phyloP scores from a whole-genome alignment of 805 yeast genomes.

The Phaffomyces antillensis region DNA sequence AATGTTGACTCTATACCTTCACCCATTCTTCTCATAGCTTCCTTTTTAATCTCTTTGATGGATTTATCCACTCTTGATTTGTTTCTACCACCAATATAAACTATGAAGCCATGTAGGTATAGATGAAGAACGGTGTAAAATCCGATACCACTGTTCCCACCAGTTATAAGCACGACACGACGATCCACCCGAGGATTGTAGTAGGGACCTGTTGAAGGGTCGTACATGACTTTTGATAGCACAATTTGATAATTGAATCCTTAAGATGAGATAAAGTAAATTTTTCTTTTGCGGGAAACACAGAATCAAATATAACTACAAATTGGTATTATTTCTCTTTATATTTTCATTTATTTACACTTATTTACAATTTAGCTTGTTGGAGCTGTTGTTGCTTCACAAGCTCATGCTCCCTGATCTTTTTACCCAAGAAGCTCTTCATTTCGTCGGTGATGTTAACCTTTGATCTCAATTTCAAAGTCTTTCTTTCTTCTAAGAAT shows the following conservation, averaged over 20 bases:
- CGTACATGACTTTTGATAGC: slow-evolving; percentile 1
- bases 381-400: slow-evolving; percentile 12
- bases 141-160: slow-evolving; percentile 80
- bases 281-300: not conserved
- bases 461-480: slow-evolving; percentile 34
- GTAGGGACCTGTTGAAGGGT: slow-evolving; percentile 37
- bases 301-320: too few relatives aligned
- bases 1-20: slow-evolving; percentile 8
- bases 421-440: slow-evolving; percentile 47
- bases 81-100: slow-evolving; percentile 71
- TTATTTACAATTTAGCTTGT: slow-evolving; percentile 12
- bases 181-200: slow-evolving; percentile 46
- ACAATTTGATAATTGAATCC: too few relatives aligned
- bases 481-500: slow-evolving; percentile 46
- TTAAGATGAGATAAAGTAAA: too few relatives aligned
- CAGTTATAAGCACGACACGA: slow-evolving; percentile 67
- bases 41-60: slow-evolving; percentile 44
- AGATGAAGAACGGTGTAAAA: slow-evolving; percentile 69
- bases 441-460: slow-evolving; percentile 42
- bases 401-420: slow-evolving; percentile 26
- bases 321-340: not conserved
- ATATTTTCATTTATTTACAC: slow-evolving; percentile 2
- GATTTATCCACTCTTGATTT: slow-evolving; percentile 48
- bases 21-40: slow-evolving; percentile 33
- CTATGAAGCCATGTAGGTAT: slow-evolving; percentile 69